Base-by-base conservation (phyloP, 2,329 filamentous ascomycete genomes). In the Microcera coccophila region DNA sequence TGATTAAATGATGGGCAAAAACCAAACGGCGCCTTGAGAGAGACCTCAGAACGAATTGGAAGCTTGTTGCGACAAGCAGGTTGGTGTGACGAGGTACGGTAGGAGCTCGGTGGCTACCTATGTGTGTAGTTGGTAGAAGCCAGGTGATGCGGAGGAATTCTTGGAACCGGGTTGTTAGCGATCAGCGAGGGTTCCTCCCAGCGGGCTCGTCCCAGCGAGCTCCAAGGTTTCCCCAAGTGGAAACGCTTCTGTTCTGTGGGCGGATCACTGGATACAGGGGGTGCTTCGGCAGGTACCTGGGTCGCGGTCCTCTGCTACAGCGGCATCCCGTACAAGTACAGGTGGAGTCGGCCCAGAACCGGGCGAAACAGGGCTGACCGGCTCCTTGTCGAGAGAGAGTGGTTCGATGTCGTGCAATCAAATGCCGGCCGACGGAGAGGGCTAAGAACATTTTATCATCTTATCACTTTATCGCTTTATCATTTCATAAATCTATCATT, bases 101-200 rank as follows among this genome's bases (percentile, higher is more conserved):
- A 28, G 24, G 8, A 28, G 24, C 14, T 14, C 14, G 24, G 9
- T 28, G 14, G 9, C 24, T 28, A 9, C 9, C 24, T 28, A 14
- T 28, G 24, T 28, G 8, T 15, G 8, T 22, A 34, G 16, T 18
- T 34, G 42, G 41, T 40, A 54, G 50, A 44, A 49, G 50, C 48
- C 55, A 57, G 54, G 52, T 52, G 54, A 54, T 54, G 57, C 45
- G 55, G 51, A 58, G 52, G 54, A 53, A 59, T 47, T 60, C 52
- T 51, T 54, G 50, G 29, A n/a, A n/a, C 15, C 11, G 29, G 22
- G 12, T 12, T 12, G 12, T 7, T 26, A 12, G 7, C 12, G 22
- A 26, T 26, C 22, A 7, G 22, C 12, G 22, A 26, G 12, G 22
- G 22, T 26, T 26, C 22, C 22, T 26, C 12, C 12, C 12, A 7